Evolutionary conservation across 2,329 filamentous ascomycete genomes (phyloP), one percentile per base, ranked within the genome.

Genomic region (Ophiobolus disseminans): DNA sequence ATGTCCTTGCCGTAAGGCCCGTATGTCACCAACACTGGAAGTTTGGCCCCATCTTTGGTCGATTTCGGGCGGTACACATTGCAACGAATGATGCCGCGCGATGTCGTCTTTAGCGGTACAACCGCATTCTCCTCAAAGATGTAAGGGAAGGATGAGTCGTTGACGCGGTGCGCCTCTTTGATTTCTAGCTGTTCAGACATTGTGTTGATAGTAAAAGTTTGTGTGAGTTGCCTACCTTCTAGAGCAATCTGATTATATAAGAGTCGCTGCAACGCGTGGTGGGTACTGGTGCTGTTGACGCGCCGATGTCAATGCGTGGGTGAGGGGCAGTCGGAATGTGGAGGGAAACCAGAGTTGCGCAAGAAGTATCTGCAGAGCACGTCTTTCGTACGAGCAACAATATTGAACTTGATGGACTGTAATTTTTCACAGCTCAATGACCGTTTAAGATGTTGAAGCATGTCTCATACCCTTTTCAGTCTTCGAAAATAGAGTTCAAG

Each of bases 1-100:
- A 89, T 87, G 58, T 90, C 86, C 58, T 90, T 90, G 36, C 87
- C 87, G 55, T 90, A 90, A 0, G 87, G 87, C 0, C 87, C 87
- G 55, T 90, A 90, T 0, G 86, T 90, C 2, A 87, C 82, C 7
- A 90, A 67, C 0, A 88, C 86, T 0, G 87, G 87, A 17, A 78
- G 78, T 52, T 68, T 74, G 8, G 54, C 41, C 4, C 58, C 53
- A 3, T 62, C 49, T 17, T 75, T 67, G 3, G 64, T 60, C 6
- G 53, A 48, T 38, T 78, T 80, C 1, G 79, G 79, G 2, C 78
- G 70, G 54, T 81, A 82, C 2, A 82, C 75, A 62, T 82, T 82
- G 60, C 73, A 76, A 9, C 80, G 67, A 3, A 82, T 73, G 2
- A 79, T 65, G 3, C 77, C 75, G 28, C 70, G 60, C 1, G 59